Base-by-base conservation (phyloP, 225 moss, liverwort and hornwort genomes). In the Ulota crispa region DNA sequence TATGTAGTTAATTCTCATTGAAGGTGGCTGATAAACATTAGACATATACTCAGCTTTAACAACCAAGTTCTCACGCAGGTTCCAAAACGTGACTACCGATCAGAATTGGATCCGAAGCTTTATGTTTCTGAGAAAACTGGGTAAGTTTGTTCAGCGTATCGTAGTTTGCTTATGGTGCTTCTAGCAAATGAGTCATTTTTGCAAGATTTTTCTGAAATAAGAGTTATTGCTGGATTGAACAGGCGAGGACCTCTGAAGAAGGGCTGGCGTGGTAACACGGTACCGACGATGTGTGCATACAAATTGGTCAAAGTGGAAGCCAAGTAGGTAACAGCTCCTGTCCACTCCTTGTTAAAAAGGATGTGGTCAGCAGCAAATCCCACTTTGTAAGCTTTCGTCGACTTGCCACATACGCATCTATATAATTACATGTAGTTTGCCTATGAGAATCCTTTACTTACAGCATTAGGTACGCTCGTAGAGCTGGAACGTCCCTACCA, bases 271-370 rank as follows among this genome's bases (percentile, higher is more conserved):
- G 83, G 78, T 27, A 88, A 84, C 75, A 79, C 87, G 45, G 88
- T 63, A 56, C 95, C 92, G 42, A 86, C 87, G 72, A 98, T 98
- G 97, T 98, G 97, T 86, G 95, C 94, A 75, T 98, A 98, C 91
- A 98, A 95, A 86, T 87, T 98, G 85, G 92, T 95, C 85, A 95
- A 90, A 86, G 97, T 98, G 85, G 94, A 95, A 91, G 97, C 97
- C 91, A 95, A 93, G 95, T 98, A 98, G 89, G 97, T 93, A 78
- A 89, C 91, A 86, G 83, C 88, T 90, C 74, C 84, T 88, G 90
- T 80, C 86, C 84, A 86, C 84, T 82, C 85, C 88, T 88, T 88
- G 88, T 88, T 80, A 66, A 62, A 86, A 88, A 90, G 88, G 90
- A 86, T 86, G 88, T 90, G 88, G 88, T 78, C 84, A 85, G 87